These are phyloP conservation scores for Marsdenia floribunda DNA, from an alignment of 257 asterid species.

Conservation along the genomic window DNA sequence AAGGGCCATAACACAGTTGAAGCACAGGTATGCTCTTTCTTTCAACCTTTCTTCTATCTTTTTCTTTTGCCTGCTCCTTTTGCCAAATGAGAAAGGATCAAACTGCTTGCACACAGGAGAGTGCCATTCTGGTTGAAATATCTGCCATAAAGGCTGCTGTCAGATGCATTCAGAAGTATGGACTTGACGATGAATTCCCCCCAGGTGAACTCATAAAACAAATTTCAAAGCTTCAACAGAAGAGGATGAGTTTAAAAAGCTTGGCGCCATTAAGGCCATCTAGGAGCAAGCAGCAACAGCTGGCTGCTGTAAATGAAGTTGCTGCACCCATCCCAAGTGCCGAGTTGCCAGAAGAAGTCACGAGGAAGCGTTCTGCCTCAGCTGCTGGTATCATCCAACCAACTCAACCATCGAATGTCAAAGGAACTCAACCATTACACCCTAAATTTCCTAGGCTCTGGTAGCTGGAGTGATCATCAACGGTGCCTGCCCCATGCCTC, in stretches of 20 bases:
- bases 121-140: not conserved
- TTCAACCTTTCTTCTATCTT: not conserved
- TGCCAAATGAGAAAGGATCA: not conserved
- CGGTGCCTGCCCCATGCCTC: not conserved
- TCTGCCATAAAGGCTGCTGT: not conserved
- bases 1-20: not conserved
- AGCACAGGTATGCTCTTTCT: not conserved
- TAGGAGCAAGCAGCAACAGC: not conserved
- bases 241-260: not conserved
- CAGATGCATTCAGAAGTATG: not conserved
- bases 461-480: not conserved
- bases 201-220: not conserved
- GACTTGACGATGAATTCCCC: not conserved
- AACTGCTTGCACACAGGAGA: not conserved
- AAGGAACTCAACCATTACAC: not conserved
- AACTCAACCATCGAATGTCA: not conserved
- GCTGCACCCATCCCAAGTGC: not conserved
- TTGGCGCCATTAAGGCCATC: constrained; percentile 9
- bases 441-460: not conserved
- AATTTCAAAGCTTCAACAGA: not conserved
- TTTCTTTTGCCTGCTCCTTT: too few species aligned
- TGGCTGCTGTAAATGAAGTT: not conserved
- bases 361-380: not conserved
- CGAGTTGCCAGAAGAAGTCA: not conserved
- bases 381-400: not conserved